Conservation (phyloP, 768 basidiomycete species). For the Suillus subaureus region DNA sequence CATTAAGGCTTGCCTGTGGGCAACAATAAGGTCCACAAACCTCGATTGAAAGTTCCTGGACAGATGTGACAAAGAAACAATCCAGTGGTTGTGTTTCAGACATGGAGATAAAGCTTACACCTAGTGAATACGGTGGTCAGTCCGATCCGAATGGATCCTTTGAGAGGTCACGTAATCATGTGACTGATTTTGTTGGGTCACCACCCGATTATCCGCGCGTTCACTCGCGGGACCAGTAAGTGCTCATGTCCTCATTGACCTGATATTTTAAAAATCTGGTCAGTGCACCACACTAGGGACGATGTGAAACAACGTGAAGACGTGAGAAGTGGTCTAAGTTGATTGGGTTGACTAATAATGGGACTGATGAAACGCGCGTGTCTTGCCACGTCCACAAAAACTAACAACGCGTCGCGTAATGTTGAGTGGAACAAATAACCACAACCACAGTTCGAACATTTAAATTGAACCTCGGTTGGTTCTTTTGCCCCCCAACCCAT, state of each 20-base stretch:
- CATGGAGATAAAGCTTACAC: conserved; percentile 1
- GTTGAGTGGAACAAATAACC: conserved; percentile 31
- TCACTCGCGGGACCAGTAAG: not conserved
- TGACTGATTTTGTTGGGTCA: conserved; percentile 2
- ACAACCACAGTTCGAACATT: conserved; percentile 21
- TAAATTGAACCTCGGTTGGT: conserved; percentile 19
- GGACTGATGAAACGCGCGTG: conserved; percentile 8
- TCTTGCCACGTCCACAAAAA: conserved; percentile 18
- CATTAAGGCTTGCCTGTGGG: not conserved
- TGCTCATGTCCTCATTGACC: not conserved
- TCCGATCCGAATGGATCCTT: not conserved
- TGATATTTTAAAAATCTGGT: not conserved
- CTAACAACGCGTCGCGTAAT: conserved; percentile 42
- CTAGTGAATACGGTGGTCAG: not conserved
- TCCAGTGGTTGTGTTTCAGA: not conserved
- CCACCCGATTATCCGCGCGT: not conserved
- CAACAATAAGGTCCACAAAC: not conserved
- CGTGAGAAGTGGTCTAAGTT: not conserved
- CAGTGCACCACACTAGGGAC: not conserved
- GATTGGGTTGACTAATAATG: not conserved
- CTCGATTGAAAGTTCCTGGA: not conserved
- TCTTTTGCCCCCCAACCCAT: not conserved
- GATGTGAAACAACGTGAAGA: not conserved
- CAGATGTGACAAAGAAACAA: not conserved
- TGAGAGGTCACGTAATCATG: not conserved